These are phyloP conservation scores for Herpotrichia juniperi DNA, from an alignment of 2,329 filamentous ascomycete genomes.

Conservation along the genomic window DNA sequence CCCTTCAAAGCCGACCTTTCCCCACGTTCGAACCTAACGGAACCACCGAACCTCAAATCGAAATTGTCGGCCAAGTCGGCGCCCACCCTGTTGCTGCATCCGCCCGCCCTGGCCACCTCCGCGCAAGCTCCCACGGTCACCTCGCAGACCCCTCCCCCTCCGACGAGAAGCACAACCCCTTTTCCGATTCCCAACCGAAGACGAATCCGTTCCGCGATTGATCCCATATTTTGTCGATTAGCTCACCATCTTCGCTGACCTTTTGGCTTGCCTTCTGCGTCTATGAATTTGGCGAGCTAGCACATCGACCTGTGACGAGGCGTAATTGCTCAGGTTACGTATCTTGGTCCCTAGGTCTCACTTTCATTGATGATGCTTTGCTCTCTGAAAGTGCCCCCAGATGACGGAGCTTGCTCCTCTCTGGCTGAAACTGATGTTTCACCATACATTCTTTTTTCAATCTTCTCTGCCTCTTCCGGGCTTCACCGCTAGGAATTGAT, in stretches of 20 bases:
- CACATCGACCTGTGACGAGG: slow-evolving; percentile 42
- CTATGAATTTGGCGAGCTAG: slow-evolving; percentile 35
- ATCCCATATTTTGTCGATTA: slow-evolving; percentile 42
- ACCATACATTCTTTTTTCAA: slow-evolving; percentile 31
- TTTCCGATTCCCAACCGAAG: slow-evolving; percentile 37
- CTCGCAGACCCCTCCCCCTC: slow-evolving; percentile 51
- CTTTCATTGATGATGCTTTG: slow-evolving; percentile 39
- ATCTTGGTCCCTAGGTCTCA: slow-evolving; percentile 45
- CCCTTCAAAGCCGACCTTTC: slow-evolving; percentile 51
- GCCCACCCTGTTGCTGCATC: slow-evolving; percentile 50
- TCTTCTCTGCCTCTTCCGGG: slow-evolving; percentile 15
- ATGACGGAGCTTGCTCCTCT: slow-evolving; percentile 48
- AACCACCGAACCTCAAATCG: slow-evolving; percentile 36
- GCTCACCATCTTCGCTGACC: slow-evolving; percentile 51
- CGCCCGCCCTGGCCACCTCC: slow-evolving; percentile 50
- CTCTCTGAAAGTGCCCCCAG: slow-evolving; percentile 45
- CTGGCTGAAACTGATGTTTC: slow-evolving; percentile 46
- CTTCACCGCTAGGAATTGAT: neutral
- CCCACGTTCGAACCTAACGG: slow-evolving; percentile 47
- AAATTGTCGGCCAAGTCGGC: slow-evolving; percentile 52
- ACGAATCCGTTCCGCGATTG: slow-evolving; percentile 49
- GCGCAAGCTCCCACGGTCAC: slow-evolving; percentile 53
- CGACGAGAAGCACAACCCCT: slow-evolving; percentile 43
- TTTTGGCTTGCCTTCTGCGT: slow-evolving; percentile 52
- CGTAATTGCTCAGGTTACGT: slow-evolving; percentile 53